Evolutionary conservation across 352 stramenopile genomes (phyloP).

Genomic region (Thalassiosira mediterranea): DNA sequence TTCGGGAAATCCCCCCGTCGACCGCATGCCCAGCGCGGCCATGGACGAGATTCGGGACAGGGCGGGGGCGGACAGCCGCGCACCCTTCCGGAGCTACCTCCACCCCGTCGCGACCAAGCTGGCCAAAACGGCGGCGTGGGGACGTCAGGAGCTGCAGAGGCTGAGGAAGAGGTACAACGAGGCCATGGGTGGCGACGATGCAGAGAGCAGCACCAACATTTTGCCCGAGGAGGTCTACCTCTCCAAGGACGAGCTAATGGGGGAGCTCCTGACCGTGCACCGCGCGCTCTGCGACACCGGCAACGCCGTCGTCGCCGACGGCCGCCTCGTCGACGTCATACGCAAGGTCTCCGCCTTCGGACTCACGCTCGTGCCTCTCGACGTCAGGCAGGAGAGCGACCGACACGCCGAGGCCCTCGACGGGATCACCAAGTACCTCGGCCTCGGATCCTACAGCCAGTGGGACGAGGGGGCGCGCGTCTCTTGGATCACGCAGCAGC

Average conservation of each 20-base stretch:
- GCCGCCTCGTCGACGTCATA: slow-evolving; percentile 85
- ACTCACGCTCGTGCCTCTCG: slow-evolving; percentile 85
- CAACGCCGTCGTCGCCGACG: slow-evolving; percentile 80
- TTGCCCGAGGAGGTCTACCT: slow-evolving; percentile 64
- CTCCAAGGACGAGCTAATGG: slow-evolving; percentile 75
- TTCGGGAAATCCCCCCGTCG: slow-evolving; percentile 43
- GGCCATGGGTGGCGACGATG: background rate
- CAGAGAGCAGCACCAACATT: slow-evolving; percentile 5
- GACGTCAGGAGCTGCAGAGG: slow-evolving; percentile 52
- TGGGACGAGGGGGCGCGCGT: slow-evolving; percentile 83
- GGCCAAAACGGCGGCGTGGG: slow-evolving; percentile 62
- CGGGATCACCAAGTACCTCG: slow-evolving; percentile 85
- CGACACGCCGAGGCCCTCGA: slow-evolving; percentile 81
- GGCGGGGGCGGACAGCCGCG: slow-evolving; percentile 56
- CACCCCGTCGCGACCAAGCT: slow-evolving; percentile 52
- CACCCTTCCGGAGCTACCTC: slow-evolving; percentile 70
- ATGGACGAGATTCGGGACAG: slow-evolving; percentile 46
- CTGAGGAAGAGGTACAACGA: slow-evolving; percentile 20
- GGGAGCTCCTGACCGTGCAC: slow-evolving; percentile 84
- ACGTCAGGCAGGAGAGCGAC: slow-evolving; percentile 86
- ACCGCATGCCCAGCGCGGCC: slow-evolving; percentile 18
- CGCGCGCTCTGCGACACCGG: slow-evolving; percentile 82
- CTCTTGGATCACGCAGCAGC: slow-evolving; percentile 83
- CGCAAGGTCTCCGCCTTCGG: slow-evolving; percentile 85
- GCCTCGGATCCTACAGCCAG: slow-evolving; percentile 82